Evolutionary conservation across 2,329 filamentous ascomycete genomes (phyloP), one percentile per base, ranked within the genome.

Genomic region (Parafenestella ontariensis): DNA sequence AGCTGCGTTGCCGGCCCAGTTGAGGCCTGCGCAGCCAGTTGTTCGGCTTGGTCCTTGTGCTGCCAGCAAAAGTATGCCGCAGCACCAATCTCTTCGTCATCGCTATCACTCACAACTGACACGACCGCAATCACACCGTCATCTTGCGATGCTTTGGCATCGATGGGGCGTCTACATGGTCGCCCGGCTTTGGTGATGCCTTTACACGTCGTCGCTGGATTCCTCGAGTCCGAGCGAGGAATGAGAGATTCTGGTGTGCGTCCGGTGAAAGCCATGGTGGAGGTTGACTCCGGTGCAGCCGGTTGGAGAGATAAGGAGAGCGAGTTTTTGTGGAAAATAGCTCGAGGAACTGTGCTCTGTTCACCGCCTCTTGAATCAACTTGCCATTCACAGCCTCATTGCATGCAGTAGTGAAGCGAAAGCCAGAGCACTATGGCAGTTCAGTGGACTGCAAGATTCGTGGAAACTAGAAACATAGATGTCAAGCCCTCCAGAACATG

Each of bases 11-110:
- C 68, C 26, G 70, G 66, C 15, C 65, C 62, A 4, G 57, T 52
- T 6, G 56, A 54, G n/a, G 54, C 53, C 21, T 52, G 52, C 13
- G 61, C 54, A 70, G 51, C 66, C 13, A 78, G 52, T 11, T 65
- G 71, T 49, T 78, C 72, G 2, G 91, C 91, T 76, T 99, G 95
- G 52, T 95, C 91, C 72, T 91, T 93, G 79, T 99, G 95, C 74
- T 97, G 92, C 89, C 91, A 96, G 81, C 94, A 98, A 78, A 92
- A 97, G 45, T 88, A 84, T n/a, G 77, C 81, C 4, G 77, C 76
- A 53, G 87, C 85, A 29, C 78, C 81, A 56, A 86, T 83, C 43
- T 85, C 82, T 52, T 80, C 77, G 2, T 84, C 82, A 56, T 86
- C 82, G 45, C 66, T 64, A 36, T 72, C 68, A 31, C 61, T 61